Base-by-base conservation (phyloP, 2,329 filamentous ascomycete genomes). In the Talaromyces sp. region DNA sequence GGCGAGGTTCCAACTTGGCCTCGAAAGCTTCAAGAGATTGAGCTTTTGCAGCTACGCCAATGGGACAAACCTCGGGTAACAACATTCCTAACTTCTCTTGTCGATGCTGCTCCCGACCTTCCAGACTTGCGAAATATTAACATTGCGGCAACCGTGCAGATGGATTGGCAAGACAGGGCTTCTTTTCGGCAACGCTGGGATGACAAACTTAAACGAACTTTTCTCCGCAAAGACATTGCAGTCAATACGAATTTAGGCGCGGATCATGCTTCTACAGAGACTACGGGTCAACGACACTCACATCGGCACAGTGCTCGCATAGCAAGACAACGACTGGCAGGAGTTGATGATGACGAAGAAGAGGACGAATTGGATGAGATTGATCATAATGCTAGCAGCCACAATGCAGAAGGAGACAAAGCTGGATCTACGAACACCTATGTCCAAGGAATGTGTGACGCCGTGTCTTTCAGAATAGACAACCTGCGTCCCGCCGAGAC, bases 161-260 rank as follows among this genome's bases (percentile, higher is more conserved):
- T 88, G 25, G 78, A 80, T 10, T 96, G 91, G 89, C 86, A 91
- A 61, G 84, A 91, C 67, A 84, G 93, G 41, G 89, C 89, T 17
- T 81, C 81, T n/a, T 87, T 97, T 66, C 84, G 92, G 39, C 84
- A 88, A 63, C 83, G 84, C 63, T 96, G 91, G 89, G 85, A 85
- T 52, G 78, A 82, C n/a, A 85, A 80, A 62, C 77, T 97, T 53
- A 81, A 85, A 57, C 79, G 77, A 11, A 69, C 73, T 1, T 80
- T 79, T 53, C 64, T 77, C 15, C 67, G 76, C 36, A 66, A 61
- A n/a, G 68, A 67, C 10, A n/a, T n/a, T 7, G 45, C 45, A n/a
- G 28, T 21, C n/a, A 48, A 15, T 2, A 19, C 28, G 45, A 28
- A 33, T 19, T 15, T 21, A 5, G 28, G 8, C 10, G 10, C 45